These are phyloP conservation scores for Mimosa bimucronata DNA, from an alignment of 306 rosid species.

Conservation along the genomic window DNA sequence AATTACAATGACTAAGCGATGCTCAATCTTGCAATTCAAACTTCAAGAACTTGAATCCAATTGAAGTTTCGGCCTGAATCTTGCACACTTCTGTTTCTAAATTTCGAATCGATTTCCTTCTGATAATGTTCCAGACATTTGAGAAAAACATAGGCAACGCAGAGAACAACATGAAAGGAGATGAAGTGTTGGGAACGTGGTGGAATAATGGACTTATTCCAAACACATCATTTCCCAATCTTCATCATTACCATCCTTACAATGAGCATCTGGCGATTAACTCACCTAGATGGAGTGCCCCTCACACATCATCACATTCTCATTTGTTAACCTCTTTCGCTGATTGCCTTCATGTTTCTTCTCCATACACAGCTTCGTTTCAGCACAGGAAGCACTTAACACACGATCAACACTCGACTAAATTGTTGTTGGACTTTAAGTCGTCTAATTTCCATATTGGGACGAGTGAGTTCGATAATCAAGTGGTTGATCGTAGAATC, in stretches of 20 bases:
- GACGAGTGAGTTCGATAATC: conserved; percentile 16
- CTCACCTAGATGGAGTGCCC: conserved; percentile 39
- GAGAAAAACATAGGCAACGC: conserved; percentile 35
- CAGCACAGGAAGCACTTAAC: conserved; percentile 28
- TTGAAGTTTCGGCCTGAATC: no score
- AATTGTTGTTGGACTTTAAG: conserved; percentile 24
- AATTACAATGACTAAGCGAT: no score
- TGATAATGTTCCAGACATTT: conserved; percentile 27
- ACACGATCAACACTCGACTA: conserved; percentile 24
- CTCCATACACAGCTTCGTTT: conserved; percentile 34
- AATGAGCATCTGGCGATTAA: conserved; percentile 37
- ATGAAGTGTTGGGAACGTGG: conserved; percentile 19
- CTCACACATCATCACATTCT: conserved; percentile 36
- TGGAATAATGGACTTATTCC: conserved; percentile 39
- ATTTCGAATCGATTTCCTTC: conserved; percentile 16
- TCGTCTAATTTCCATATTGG: conserved; percentile 8
- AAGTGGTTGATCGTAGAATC: conserved; percentile 46
- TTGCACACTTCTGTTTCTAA: no score
- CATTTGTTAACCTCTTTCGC: conserved; percentile 42
- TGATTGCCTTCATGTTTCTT: conserved; percentile 34
- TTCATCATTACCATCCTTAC: conserved; percentile 24
- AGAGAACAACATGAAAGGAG: conserved; percentile 29
- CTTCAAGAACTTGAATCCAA: no score
- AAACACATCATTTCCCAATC: conserved; percentile 20
- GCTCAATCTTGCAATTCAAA: no score